Evolutionary conservation across 805 yeast genomes (phyloP).

Genomic region (Metschnikowia hibisci): DNA sequence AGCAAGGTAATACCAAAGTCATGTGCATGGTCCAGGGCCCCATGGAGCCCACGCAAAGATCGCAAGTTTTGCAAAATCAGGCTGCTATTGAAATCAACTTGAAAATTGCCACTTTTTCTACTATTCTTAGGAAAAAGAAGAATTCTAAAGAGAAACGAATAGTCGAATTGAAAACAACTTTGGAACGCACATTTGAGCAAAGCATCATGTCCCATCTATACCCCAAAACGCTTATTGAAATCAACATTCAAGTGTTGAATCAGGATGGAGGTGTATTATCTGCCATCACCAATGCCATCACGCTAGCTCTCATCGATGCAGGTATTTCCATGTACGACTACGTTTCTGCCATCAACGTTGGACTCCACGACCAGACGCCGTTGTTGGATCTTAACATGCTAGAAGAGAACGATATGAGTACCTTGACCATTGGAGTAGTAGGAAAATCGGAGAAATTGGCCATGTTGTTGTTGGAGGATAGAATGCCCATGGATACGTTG

Average conservation of each 20-base stretch:
- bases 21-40: constrained; percentile 88
- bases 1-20: constrained; percentile 88
- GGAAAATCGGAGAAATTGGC: constrained; percentile 81
- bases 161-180: constrained; percentile 60
- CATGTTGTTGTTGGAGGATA: constrained; percentile 72
- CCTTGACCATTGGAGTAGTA: constrained; percentile 75
- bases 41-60: constrained; percentile 64
- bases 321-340: constrained; percentile 94
- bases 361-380: constrained; percentile 71
- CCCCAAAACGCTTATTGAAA: constrained; percentile 78
- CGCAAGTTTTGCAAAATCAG: constrained; percentile 46
- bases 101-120: constrained; percentile 76
- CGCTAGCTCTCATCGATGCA: constrained; percentile 89
- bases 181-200: constrained; percentile 68
- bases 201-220: constrained; percentile 70
- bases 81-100: constrained; percentile 63
- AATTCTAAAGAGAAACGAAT: constrained; percentile 65
- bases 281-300: constrained; percentile 76
- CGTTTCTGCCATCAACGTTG: constrained; percentile 75
- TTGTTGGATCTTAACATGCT: constrained; percentile 75
- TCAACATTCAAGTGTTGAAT: constrained; percentile 71
- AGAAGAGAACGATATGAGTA: constrained; percentile 82
- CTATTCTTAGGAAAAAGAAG: constrained; percentile 69
- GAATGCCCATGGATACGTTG: constrained; percentile 75
- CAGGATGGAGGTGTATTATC: constrained; percentile 90